These are phyloP conservation scores for Cryphonectria naterciae DNA, from an alignment of 2,329 filamentous ascomycete species.

Conservation along the genomic window DNA sequence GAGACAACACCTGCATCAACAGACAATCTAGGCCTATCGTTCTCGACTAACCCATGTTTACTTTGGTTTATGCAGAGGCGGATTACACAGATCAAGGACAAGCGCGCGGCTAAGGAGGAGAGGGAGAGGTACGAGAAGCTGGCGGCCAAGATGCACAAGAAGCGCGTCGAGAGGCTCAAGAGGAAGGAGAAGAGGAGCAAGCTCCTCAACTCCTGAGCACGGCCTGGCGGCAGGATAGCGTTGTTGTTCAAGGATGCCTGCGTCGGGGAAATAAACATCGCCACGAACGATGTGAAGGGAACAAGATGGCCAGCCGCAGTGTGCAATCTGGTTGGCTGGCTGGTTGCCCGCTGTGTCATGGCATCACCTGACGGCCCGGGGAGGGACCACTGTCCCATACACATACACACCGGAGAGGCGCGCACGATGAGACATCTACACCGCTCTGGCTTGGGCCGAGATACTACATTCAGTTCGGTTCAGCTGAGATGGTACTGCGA, in stretches of 20 bases:
- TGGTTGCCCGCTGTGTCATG: slow-evolving; percentile 15
- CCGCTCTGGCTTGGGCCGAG: background rate
- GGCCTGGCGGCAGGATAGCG: background rate
- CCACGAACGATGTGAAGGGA: background rate
- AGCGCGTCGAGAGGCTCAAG: slow-evolving; percentile 90
- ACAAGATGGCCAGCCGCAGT: slow-evolving; percentile 2
- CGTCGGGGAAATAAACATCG: slow-evolving; percentile 7
- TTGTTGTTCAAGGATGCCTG: slow-evolving; percentile 13
- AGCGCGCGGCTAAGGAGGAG: slow-evolving; percentile 86
- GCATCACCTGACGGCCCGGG: slow-evolving; percentile 3
- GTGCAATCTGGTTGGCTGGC: background rate
- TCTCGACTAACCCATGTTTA: slow-evolving; percentile 25
- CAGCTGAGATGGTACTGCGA: background rate
- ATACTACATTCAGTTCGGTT: background rate
- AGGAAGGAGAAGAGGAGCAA: slow-evolving; percentile 97
- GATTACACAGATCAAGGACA: slow-evolving; percentile 81
- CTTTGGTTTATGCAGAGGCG: slow-evolving; percentile 58
- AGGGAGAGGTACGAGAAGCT: slow-evolving; percentile 90
- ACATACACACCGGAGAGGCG: background rate
- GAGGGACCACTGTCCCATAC: background rate
- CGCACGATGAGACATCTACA: slow-evolving; percentile 3
- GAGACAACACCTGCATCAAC: background rate
- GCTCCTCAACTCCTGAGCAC: slow-evolving; percentile 66
- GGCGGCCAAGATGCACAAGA: slow-evolving; percentile 97
- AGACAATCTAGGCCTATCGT: background rate